Evolutionary conservation across 169 alveolate species (phyloP), one percentile per base, ranked within the genome.

Genomic region (Babesia caballi): DNA sequence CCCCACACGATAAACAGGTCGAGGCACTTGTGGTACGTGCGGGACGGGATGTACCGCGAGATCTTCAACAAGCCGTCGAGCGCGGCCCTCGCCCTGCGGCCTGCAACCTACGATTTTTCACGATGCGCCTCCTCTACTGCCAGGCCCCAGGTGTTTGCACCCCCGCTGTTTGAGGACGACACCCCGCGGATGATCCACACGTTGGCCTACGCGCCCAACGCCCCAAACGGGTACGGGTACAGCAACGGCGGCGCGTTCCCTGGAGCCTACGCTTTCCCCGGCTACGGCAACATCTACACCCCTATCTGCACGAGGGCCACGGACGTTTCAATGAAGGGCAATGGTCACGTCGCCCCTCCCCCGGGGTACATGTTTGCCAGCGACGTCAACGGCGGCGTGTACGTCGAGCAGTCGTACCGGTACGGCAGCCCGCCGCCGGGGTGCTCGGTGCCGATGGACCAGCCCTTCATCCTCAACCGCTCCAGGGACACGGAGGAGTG

Each of bases 1-100:
- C 51, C 49, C 12, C 11, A 47, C 42, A 0, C 21, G 1, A 32
- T 11, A 19, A 63, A 63, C 50, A 21, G 50, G 15, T 44, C 60
- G 17, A 40, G 36, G 47, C 32, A 63, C 28, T 19, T 46, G 12
- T 63, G 73, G 73, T 63, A 63, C 41, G 73, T 63, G 6, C 49
- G 60, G 44, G 73, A 63, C 7, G 73, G 73, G 2, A 19, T 63
- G 14, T 63, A 63, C 21, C 58, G 60, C 11, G 60, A 63, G n/a
- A 28, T 63, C 14, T 63, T 63, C 33, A 32, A 63, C 33, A 12
- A 4, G 8, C 42, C 53, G 12, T 23, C 61, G 3, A 1, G 0
- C 2, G n/a, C 3, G 9, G 21, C 25, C 4, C 8, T 0, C 6
- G 12, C 40, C 3, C 0, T 7, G 32, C 50, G 30, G 2, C 17